Evolutionary conservation across 139 green algal genomes (phyloP), one percentile per base, ranked within the genome.

Genomic region (Chlamydomonas eustigma): DNA sequence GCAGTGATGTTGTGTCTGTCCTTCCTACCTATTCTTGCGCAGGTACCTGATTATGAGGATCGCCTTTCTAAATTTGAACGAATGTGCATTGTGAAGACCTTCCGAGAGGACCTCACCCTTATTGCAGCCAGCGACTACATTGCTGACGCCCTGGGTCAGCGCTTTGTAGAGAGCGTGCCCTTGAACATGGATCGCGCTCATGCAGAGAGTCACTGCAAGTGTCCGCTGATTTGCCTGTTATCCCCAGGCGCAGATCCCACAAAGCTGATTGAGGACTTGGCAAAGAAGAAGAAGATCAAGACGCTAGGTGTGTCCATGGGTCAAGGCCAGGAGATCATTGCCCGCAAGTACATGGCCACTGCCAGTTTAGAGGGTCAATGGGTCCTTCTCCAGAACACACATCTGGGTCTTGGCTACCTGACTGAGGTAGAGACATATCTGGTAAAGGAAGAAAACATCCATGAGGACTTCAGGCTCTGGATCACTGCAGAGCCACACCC

Each of bases 351-450:
- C 83, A 90, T 98, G 88, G 87, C 90, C 25, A 87, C 84, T 2
- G 94, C 94, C 5, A 86, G 79, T 6, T 80, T 86, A 50, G 92
- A 97, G 84, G 94, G 94, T 31, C 89, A 95, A 73, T 98, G 94
- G 94, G 92, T 98, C 71, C 89, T 98, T 78, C 88, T 98, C 66
- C 94, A 98, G 84, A 98, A 98, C 90, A 95, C 93, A 28, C 94
- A 98, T 87, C 87, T 98, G 38, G 91, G 91, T 22, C 86, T 97
- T 64, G 79, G 74, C 22, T 97, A 97, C 88, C 83, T 98, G 37
- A 88, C 83, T 31, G 94, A 98, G 87, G 93, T 98, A 71, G 94
- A 98, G 85, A 77, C 87, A 0, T 88, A 83, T 78, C 64, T 90
- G 34, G 78, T 84, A 52, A 90, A 90, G 80, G 81, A 86, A 70